Percentiles rank a stretch among this genome's conserved stretches.
These are phyloP conservation scores for Boletellus sp. DNA, from an alignment of 1,284 basidiomycete species.

Conservation along the genomic window DNA sequence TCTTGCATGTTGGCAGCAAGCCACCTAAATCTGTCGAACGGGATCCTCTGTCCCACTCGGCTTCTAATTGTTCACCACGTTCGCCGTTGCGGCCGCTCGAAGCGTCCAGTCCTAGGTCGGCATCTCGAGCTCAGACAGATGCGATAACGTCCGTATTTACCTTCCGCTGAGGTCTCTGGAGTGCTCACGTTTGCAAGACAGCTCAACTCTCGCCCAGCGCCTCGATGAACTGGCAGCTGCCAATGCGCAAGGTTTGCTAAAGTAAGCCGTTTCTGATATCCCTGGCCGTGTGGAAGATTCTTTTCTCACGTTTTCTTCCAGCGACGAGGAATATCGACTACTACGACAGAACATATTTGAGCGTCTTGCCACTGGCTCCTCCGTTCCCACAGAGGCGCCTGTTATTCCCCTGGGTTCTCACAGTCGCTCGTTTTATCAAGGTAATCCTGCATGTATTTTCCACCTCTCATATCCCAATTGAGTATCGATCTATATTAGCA, in stretches of 20 bases:
- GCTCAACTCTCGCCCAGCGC: conserved; percentile 69
- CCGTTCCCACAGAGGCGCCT: conserved; percentile 56
- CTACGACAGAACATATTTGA: conserved; percentile 75
- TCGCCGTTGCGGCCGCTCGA: conserved; percentile 24
- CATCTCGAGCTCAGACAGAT: conserved; percentile 48
- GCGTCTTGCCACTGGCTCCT: conserved; percentile 54
- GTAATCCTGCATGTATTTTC: conserved; percentile 3
- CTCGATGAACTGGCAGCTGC: conserved; percentile 74
- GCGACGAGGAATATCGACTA: conserved; percentile 75
- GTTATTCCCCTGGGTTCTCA: conserved; percentile 47
- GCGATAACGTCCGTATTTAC: conserved; percentile 58
- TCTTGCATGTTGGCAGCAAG: conserved; percentile 18
- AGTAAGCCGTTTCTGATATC: conserved; percentile 43
- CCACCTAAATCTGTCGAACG: conserved; percentile 20
- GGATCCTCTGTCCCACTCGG: conserved; percentile 9
- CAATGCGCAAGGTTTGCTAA: conserved; percentile 70
- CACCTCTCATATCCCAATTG: conserved; percentile 1
- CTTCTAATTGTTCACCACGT: conserved; percentile 11
- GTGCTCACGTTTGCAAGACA: conserved; percentile 30
- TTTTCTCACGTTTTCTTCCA: conserved; percentile 29
- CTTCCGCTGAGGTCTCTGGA: conserved; percentile 12
- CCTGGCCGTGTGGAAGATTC: not conserved
- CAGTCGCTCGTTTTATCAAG: conserved; percentile 15
- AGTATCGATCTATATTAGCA: conserved; percentile 12
- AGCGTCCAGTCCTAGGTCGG: conserved; percentile 15